Evolutionary conservation across 495 filamentous ascomycete species (phyloP), one percentile per base, ranked within the genome.

Genomic region (Penicillium psychrofluorescens): DNA sequence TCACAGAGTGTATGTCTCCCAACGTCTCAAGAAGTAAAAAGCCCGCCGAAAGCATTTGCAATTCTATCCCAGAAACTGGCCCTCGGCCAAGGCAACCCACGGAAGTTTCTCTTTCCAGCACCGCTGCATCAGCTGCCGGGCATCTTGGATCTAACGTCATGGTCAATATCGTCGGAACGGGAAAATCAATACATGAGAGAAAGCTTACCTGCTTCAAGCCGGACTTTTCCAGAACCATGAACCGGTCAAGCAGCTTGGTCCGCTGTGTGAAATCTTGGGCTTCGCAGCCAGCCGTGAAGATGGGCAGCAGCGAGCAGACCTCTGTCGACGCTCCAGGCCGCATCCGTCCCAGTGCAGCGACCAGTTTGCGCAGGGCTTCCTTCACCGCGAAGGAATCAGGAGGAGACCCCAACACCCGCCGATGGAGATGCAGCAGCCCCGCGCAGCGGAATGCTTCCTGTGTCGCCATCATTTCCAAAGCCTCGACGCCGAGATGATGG

Each of bases 221-320:
- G 44, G 78, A 80, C 27, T 77, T 76, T 64, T 92, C 88, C 13
- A 90, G 71, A 36, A 73, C 74, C 56, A 74, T 71, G 59, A 95
- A 72, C 38, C 88, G 65, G 48, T 80, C 75, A 52, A 87, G 67
- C 12, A 90, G 80, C 46, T 79, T 74, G 14, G 63, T 54, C 32
- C 82, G 67, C 42, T 84, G 77, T 9, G 58, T 56, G 27, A 62
- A 45, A 36, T 81, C 74, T 36, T 66, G 58, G 3, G 81, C 78
- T 54, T 92, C 86, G 54, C 86, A 90, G 1, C 88, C 88, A 6
- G 87, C 88, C 8, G 84, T 85, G 61, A 94, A 92, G 62, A 94
- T 76, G 1, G 88, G 88, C 42, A 94, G 90, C 37, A 95, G 56
- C 6, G 88, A 68, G 55, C 84, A 88, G 4, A 80, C 80, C 61